phyloP scores from a whole-genome alignment of 192 early-diverging fungal species.

The Haplosporangium gracile region DNA sequence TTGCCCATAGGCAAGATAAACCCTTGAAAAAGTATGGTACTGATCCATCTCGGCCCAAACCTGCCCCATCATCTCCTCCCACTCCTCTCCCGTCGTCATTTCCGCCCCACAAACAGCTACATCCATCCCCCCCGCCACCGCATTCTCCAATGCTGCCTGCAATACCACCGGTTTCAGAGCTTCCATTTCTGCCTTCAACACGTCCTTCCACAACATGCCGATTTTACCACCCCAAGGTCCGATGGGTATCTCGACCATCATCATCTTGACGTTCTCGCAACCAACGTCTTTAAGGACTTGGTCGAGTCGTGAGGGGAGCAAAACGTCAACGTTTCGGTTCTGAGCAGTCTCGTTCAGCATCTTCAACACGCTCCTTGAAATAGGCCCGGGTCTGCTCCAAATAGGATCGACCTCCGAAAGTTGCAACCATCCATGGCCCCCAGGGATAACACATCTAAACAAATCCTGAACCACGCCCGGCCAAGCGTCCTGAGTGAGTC shows the following conservation, averaged over 20 bases:
- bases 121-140: conserved; percentile 36
- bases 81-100: conserved; percentile 54
- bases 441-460: conserved; percentile 42
- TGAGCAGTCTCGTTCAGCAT: conserved; percentile 55
- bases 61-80: conserved; percentile 53
- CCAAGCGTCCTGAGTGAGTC: conserved; percentile 52
- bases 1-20: conserved; percentile 48
- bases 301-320: conserved; percentile 38
- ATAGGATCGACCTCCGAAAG: conserved; percentile 52
- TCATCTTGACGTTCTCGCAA: conserved; percentile 53
- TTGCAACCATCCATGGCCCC: conserved; percentile 41
- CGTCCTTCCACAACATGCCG: conserved; percentile 46
- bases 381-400: conserved; percentile 41
- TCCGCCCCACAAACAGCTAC: conserved; percentile 51
- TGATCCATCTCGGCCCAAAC: conserved; percentile 57
- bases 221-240: conserved; percentile 56
- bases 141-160: conserved; percentile 41
- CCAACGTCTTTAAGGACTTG: conserved; percentile 39
- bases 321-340: conserved; percentile 46
- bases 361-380: conserved; percentile 36
- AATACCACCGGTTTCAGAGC: conserved; percentile 44
- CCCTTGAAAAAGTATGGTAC: conserved; percentile 44
- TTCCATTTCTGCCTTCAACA: conserved; percentile 53
- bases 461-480: conserved; percentile 47
- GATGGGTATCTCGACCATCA: conserved; percentile 56